These are phyloP conservation scores for Thraustochytrium striatum DNA, from an alignment of 352 stramenopile species.

Conservation along the genomic window DNA sequence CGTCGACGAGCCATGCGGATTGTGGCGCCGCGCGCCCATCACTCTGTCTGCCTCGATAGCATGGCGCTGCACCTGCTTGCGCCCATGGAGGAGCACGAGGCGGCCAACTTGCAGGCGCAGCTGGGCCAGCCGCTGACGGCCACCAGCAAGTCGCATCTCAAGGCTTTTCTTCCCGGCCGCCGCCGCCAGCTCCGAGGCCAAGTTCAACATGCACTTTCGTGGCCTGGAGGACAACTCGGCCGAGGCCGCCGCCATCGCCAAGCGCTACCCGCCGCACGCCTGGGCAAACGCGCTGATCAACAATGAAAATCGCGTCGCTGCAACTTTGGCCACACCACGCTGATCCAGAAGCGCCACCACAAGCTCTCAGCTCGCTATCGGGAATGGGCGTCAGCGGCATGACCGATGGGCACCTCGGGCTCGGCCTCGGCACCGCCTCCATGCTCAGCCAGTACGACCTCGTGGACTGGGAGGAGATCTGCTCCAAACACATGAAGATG, in stretches of 20 bases:
- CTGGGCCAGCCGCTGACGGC: neutral
- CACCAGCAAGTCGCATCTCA: constrained; percentile 15
- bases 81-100: neutral
- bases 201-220: constrained; percentile 32
- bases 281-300: constrained; percentile 25
- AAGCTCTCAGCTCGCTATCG: neutral
- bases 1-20: neutral
- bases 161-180: constrained; percentile 29
- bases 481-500: neutral
- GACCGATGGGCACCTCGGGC: neutral
- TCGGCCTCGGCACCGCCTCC: neutral
- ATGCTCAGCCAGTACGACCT: neutral
- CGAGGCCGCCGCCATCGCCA: neutral
- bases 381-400: neutral
- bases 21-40: neutral
- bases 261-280: constrained; percentile 14
- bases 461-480: constrained; percentile 18
- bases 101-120: neutral
- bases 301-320: neutral
- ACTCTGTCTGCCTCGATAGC: constrained; percentile 25
- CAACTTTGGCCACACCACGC: constrained; percentile 1
- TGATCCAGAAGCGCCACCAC: neutral
- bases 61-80: neutral
- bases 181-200: neutral
- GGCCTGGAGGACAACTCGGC: constrained; percentile 32